Percentiles rank a stretch among this genome's conserved stretches.
These are phyloP conservation scores for Hypoxylon sp. DNA, from an alignment of 2,329 filamentous ascomycete species.

Conservation along the genomic window DNA sequence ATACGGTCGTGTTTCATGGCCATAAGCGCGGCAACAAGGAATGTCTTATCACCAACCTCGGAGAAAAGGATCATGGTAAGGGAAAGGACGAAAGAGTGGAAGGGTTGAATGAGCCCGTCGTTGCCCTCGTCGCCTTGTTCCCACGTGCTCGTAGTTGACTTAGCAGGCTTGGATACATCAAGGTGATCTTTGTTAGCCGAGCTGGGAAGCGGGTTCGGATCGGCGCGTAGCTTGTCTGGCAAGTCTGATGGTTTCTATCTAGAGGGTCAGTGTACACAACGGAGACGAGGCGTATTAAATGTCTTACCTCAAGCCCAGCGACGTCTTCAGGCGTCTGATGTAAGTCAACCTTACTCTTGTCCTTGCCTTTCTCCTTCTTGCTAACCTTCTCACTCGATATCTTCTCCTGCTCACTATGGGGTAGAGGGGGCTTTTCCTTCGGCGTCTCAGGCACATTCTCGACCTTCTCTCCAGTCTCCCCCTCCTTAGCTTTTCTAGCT, in stretches of 20 bases:
- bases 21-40: slow-evolving; percentile 97
- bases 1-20: slow-evolving; percentile 97
- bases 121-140: slow-evolving; percentile 57
- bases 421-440: slow-evolving; percentile 86
- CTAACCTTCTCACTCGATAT: slow-evolving; percentile 62
- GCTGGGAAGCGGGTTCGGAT: slow-evolving; percentile 77
- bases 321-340: slow-evolving; percentile 58
- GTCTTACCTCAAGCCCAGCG: slow-evolving; percentile 71
- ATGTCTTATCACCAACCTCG: slow-evolving; percentile 98
- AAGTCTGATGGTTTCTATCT: slow-evolving; percentile 84
- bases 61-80: slow-evolving; percentile 98
- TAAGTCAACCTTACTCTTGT: slow-evolving; percentile 62
- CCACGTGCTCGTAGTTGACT: slow-evolving; percentile 53
- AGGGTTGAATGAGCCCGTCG: slow-evolving; percentile 80
- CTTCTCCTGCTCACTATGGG: slow-evolving; percentile 84
- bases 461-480: slow-evolving; percentile 73
- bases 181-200: slow-evolving; percentile 76
- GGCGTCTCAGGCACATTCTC: slow-evolving; percentile 86
- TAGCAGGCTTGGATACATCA: slow-evolving; percentile 63
- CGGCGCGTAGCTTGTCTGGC: slow-evolving; percentile 82
- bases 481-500: slow-evolving; percentile 77
- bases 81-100: slow-evolving; percentile 91
- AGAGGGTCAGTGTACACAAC: slow-evolving; percentile 43
- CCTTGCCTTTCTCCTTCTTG: slow-evolving; percentile 58
- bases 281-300: not conserved